A percentile compares a stretch with the other conserved stretches of the same genome.
Evolutionary conservation across 345 rosid genomes (phyloP).

Genomic region (Dimocarpus longan): DNA sequence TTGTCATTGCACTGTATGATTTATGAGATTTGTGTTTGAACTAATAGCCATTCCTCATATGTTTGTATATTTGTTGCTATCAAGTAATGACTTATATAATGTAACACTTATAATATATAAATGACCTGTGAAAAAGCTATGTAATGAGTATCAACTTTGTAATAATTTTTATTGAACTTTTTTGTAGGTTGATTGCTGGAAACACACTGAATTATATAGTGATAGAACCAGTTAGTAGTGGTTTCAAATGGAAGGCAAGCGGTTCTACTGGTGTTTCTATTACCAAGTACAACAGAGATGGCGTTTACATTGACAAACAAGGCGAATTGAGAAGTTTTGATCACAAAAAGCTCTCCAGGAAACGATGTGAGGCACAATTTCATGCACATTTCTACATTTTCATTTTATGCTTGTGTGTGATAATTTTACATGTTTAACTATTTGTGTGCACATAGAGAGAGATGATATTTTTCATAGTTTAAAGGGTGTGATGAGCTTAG

Average conservation of each 20-base stretch:
- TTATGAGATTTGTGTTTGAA: no score
- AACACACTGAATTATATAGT: slow-evolving; percentile 37
- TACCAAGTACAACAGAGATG: slow-evolving; percentile 48
- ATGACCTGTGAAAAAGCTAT: no score
- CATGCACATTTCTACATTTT: not conserved
- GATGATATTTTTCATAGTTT: not conserved
- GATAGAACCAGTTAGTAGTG: slow-evolving; percentile 30
- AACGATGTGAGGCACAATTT: slow-evolving; percentile 45
- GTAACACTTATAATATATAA: no score
- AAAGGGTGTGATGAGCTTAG: not conserved
- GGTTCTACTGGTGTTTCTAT: slow-evolving; percentile 35
- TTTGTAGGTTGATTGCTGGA: slow-evolving; percentile 51
- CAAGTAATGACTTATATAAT: no score
- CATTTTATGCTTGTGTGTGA: not conserved
- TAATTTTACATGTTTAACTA: not conserved
- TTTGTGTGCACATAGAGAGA: no score
- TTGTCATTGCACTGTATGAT: no score
- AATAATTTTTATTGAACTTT: slow-evolving; percentile 1
- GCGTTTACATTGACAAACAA: slow-evolving; percentile 61
- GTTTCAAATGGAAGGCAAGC: slow-evolving; percentile 35
- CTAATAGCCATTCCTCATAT: no score
- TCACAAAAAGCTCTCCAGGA: slow-evolving; percentile 72
- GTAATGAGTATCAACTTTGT: no score
- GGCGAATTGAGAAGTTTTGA: slow-evolving; percentile 67
- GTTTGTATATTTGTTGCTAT: no score